Conservation (phyloP, 345 rosid species). For the Stellera chamaejasme region DNA sequence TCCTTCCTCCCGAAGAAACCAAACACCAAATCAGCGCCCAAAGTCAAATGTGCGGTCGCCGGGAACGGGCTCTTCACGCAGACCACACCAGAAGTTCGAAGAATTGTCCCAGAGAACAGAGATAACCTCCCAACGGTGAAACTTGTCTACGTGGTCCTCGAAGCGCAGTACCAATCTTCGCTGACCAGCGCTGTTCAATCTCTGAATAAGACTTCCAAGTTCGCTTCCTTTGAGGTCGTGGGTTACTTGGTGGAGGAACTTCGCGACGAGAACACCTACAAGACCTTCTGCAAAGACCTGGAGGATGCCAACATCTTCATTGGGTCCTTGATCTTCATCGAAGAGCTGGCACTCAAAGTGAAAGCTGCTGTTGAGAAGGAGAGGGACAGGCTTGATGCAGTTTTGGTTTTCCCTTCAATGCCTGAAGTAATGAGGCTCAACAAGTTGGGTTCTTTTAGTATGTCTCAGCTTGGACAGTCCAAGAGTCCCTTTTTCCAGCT, state of each 20-base stretch:
- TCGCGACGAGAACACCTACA: conserved; percentile 58
- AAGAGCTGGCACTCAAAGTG: conserved; percentile 88
- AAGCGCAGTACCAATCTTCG: conserved; percentile 95
- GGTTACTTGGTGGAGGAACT: conserved; percentile 98
- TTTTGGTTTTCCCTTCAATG: conserved; percentile 98
- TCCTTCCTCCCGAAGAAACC: conserved; percentile 49
- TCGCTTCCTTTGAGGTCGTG: conserved; percentile 76
- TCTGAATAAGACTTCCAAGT: conserved; percentile 49
- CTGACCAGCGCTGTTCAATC: conserved; percentile 72
- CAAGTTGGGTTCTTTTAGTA: conserved; percentile 92
- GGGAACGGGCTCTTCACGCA: conserved; percentile 99
- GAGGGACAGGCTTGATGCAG: conserved; percentile 93
- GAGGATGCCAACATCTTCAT: conserved; percentile 90
- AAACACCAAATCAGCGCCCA: conserved; percentile 34
- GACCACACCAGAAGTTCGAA: conserved; percentile 81
- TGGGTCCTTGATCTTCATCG: conserved; percentile 90
- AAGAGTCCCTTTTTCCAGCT: conserved; percentile 90
- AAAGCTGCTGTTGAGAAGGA: conserved; percentile 89
- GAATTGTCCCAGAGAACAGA: conserved; percentile 66
- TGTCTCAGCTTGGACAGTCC: conserved; percentile 96
- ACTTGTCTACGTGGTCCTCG: conserved; percentile 88
- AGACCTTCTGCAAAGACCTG: conserved; percentile 72
- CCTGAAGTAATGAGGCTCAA: conserved; percentile 98
- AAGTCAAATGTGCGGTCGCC: conserved; percentile 47
- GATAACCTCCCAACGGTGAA: conserved; percentile 74